These are phyloP conservation scores for Metschnikowia santaceciliae DNA, from an alignment of 805 yeast species.

Conservation along the genomic window DNA sequence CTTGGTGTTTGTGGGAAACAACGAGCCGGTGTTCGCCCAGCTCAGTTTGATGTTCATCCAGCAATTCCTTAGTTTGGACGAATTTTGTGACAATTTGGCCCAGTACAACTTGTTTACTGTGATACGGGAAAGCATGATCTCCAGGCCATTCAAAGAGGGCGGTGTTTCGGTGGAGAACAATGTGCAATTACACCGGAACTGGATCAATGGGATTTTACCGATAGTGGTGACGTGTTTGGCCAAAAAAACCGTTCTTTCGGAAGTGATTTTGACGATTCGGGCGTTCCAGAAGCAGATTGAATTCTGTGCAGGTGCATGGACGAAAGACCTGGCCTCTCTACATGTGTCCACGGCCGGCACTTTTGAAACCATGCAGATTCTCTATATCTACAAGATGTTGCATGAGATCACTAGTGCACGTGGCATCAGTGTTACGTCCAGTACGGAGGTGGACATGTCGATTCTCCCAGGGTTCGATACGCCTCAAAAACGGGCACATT, in stretches of 20 bases:
- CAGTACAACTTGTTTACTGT: conserved; percentile 60
- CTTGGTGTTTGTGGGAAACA: conserved; percentile 47
- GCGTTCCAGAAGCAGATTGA: conserved; percentile 65
- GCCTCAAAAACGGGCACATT: conserved; percentile 52
- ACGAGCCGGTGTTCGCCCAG: conserved; percentile 70
- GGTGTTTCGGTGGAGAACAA: conserved; percentile 47
- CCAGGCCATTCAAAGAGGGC: conserved; percentile 64
- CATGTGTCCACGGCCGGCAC: conserved; percentile 34
- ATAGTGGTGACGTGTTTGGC: conserved; percentile 57
- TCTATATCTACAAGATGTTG: conserved; percentile 58
- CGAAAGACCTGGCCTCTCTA: conserved; percentile 46
- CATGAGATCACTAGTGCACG: conserved; percentile 50
- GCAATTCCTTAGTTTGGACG: conserved; percentile 59
- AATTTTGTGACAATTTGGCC: conserved; percentile 64
- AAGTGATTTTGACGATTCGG: conserved; percentile 57
- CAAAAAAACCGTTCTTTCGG: conserved; percentile 61
- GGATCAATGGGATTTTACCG: conserved; percentile 82
- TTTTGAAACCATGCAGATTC: conserved; percentile 52
- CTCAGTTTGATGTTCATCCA: conserved; percentile 62
- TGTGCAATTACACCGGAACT: conserved; percentile 64
- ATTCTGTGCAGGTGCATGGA: conserved; percentile 66
- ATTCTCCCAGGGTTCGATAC: conserved; percentile 60
- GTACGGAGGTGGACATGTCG: conserved; percentile 24
- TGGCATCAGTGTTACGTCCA: conserved; percentile 26
- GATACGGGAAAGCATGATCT: conserved; percentile 70